Conservation (phyloP, 176 grass and related monocot genomes). For the Eleusine indica region DNA sequence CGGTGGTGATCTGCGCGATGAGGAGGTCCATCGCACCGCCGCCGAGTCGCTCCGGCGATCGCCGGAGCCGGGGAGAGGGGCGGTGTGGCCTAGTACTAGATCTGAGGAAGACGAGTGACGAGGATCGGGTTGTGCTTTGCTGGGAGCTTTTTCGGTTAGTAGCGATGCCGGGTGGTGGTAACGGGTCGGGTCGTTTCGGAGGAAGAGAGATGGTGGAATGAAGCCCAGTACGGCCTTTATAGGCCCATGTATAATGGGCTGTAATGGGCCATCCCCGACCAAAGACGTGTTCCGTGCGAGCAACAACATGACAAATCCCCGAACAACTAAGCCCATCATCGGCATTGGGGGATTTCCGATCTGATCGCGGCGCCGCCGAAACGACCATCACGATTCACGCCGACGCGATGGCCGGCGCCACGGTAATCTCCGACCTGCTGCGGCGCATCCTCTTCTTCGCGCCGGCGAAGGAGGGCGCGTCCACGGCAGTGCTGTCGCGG, state of each 20-base stretch:
- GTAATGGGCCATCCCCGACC: too few species aligned
- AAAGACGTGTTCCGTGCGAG: too few species aligned
- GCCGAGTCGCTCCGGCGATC: constrained; percentile 37
- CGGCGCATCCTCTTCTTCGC: neutral
- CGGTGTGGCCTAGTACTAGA: constrained; percentile 20
- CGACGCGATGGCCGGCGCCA: too few species aligned
- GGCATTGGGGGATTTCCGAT: too few species aligned
- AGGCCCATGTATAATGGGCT: too few species aligned
- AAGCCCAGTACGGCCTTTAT: neutral
- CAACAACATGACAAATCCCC: too few species aligned
- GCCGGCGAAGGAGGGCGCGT: neutral
- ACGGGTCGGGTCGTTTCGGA: constrained; percentile 28
- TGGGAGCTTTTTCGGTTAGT: neutral
- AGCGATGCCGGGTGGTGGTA: neutral
- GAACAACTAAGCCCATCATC: too few species aligned
- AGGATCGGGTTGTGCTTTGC: neutral
- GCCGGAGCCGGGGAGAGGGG: constrained; percentile 41
- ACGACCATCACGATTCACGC: too few species aligned
- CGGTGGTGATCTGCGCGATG: constrained; percentile 80
- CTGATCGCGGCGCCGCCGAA: too few species aligned
- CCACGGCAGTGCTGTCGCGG: constrained; percentile 11
- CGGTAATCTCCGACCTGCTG: neutral
- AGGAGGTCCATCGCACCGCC: constrained; percentile 77
- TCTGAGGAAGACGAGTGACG: constrained; percentile 35
- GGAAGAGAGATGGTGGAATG: neutral